phyloP scores from a whole-genome alignment of 2,329 filamentous ascomycete species.

The Fusarium proliferatum region DNA sequence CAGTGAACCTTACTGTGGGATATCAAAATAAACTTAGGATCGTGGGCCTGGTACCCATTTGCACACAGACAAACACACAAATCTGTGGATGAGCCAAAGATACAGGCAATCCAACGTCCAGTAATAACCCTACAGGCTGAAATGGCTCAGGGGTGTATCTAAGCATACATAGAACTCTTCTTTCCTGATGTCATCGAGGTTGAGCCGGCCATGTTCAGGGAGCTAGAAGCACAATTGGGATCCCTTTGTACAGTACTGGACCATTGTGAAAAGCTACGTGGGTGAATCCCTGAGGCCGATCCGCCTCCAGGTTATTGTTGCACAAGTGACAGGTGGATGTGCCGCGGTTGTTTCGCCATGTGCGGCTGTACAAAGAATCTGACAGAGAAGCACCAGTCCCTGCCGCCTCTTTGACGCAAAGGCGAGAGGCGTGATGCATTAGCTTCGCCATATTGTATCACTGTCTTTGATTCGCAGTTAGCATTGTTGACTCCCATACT shows the following conservation, averaged over 20 bases:
- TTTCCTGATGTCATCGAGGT: background rate
- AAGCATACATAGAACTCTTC: background rate
- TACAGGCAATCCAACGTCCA: background rate
- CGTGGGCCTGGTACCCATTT: background rate
- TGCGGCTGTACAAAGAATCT: conserved; percentile 1
- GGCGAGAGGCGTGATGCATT: conserved; percentile 7
- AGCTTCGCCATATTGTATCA: background rate
- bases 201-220: background rate
- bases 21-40: too few relatives aligned
- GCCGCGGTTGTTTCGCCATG: conserved; percentile 22
- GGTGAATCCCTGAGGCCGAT: conserved; percentile 33
- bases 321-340: conserved; percentile 22
- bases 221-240: background rate
- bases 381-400: background rate
- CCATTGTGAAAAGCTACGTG: background rate
- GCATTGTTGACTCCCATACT: conserved; percentile 2
- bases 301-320: conserved; percentile 21
- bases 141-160: background rate
- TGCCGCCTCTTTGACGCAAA: conserved; percentile 16
- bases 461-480: conserved; percentile 14
- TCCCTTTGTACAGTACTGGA: background rate
- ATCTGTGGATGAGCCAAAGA: background rate
- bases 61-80: background rate
- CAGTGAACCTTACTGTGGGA: too few relatives aligned
- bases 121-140: background rate